Evolutionary conservation across 139 green algal species (phyloP).

Genomic region (Picochlorum sp.): DNA sequence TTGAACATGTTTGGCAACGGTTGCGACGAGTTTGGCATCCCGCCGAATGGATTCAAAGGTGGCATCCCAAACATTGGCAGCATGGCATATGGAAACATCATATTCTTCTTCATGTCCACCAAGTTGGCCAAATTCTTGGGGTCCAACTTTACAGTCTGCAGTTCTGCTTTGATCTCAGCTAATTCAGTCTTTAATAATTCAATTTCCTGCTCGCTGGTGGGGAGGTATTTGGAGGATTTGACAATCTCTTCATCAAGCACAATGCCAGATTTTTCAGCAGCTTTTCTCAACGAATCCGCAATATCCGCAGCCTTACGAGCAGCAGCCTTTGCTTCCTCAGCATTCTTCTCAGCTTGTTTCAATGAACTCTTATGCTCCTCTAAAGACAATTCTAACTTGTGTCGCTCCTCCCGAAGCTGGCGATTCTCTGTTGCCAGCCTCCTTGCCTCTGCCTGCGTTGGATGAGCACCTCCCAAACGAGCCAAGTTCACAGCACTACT

Average conservation of each 20-base stretch:
- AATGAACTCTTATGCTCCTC: slow-evolving; percentile 26
- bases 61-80: slow-evolving; percentile 6
- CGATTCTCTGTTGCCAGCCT: slow-evolving; percentile 26
- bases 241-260: not conserved
- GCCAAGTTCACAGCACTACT: slow-evolving; percentile 28
- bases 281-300: slow-evolving; percentile 5
- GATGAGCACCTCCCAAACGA: slow-evolving; percentile 7
- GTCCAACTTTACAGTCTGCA: slow-evolving; percentile 10
- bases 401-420: slow-evolving; percentile 29
- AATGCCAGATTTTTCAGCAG: not conserved
- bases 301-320: slow-evolving; percentile 16
- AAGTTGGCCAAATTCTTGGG: slow-evolving; percentile 7
- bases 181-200: slow-evolving; percentile 18
- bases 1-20: not conserved
- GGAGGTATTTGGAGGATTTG: not conserved
- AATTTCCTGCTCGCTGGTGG: slow-evolving; percentile 25
- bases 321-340: slow-evolving; percentile 8
- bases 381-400: slow-evolving; percentile 19
- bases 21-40: slow-evolving; percentile 2
- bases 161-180: slow-evolving; percentile 13
- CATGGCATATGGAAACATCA: slow-evolving; percentile 12
- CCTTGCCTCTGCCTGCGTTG: slow-evolving; percentile 18
- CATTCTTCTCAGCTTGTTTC: slow-evolving; percentile 9
- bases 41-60: slow-evolving; percentile 27
- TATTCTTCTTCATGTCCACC: not conserved